Conservation (phyloP, 208 protist species). For the Porcisia hertigi region DNA sequence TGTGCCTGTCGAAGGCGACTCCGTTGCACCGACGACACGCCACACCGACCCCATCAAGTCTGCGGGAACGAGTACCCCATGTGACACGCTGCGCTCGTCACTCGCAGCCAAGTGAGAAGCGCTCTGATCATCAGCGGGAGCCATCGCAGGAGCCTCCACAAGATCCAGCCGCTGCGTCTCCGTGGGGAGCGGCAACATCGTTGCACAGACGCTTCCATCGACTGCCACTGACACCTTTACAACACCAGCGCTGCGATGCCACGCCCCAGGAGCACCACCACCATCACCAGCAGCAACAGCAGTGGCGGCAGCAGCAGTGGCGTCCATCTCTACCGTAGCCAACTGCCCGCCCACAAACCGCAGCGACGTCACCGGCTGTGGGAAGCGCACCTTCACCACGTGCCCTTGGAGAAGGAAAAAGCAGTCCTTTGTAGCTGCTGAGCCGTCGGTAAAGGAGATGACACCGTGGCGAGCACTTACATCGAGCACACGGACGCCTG, state of each 20-base stretch:
- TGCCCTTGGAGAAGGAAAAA: slow-evolving; percentile 23
- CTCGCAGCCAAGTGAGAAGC: background rate
- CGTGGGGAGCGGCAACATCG: slow-evolving; percentile 16
- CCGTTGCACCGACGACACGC: background rate
- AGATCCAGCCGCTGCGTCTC: slow-evolving; percentile 19
- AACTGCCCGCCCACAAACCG: slow-evolving; percentile 23
- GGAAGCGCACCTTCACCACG: slow-evolving; percentile 38
- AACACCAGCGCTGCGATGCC: slow-evolving; percentile 13
- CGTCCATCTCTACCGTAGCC: slow-evolving; percentile 15
- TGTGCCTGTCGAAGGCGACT: background rate
- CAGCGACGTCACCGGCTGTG: slow-evolving; percentile 26
- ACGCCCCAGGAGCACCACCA: background rate
- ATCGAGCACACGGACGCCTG: slow-evolving; percentile 17
- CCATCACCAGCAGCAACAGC: no score
- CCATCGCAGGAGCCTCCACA: slow-evolving; percentile 12
- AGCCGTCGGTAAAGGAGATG: slow-evolving; percentile 17
- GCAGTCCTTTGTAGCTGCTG: background rate
- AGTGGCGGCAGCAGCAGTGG: background rate
- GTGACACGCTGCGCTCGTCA: slow-evolving; percentile 1
- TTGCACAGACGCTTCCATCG: slow-evolving; percentile 12
- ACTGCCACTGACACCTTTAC: slow-evolving; percentile 17
- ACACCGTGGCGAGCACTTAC: slow-evolving; percentile 14
- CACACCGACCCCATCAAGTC: slow-evolving; percentile 25
- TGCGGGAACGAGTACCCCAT: background rate
- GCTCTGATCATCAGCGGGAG: background rate